Conservation (phyloP, 1,139 yeast genomes). For the Scheffersomyces segobiensis region DNA sequence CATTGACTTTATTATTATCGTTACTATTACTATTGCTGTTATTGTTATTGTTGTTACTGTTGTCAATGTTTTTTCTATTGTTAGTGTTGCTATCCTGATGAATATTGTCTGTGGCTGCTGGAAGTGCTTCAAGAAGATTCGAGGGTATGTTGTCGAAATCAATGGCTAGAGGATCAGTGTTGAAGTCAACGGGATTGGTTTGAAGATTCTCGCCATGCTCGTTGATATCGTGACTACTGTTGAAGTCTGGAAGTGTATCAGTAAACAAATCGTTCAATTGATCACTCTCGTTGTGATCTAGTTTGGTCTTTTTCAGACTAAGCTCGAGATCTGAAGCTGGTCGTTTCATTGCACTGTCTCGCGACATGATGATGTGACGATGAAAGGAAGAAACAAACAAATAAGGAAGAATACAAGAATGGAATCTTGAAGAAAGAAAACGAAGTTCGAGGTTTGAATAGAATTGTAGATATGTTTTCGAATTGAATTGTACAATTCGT, state of each 20-base stretch:
- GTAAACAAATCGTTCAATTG: conserved; percentile 22
- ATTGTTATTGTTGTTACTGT: not conserved
- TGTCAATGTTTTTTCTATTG: not conserved
- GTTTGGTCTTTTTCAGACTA: not conserved
- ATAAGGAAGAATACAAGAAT: not conserved
- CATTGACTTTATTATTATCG: not conserved
- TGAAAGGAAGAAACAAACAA: not conserved
- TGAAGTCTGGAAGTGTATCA: conserved; percentile 19
- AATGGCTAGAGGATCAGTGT: conserved; percentile 10
- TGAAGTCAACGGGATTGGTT: not conserved
- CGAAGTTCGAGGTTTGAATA: not conserved
- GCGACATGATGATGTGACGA: not conserved
- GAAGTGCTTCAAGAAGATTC: conserved; percentile 16
- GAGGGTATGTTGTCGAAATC: conserved; percentile 22
- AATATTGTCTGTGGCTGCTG: not conserved
- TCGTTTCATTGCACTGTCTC: not conserved
- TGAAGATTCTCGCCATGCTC: not conserved
- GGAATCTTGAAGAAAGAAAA: not conserved
- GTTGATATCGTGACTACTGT: conserved; percentile 1
- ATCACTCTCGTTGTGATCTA: conserved; percentile 7
- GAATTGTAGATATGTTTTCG: not conserved
- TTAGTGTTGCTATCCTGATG: not conserved
- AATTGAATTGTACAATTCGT: not conserved
- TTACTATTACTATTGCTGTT: not conserved
- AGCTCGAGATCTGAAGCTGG: not conserved